Percentiles rank a stretch among this genome's conserved stretches.
Conservation (phyloP, 78 protist genomes). For the Emiliania huxleyi region DNA sequence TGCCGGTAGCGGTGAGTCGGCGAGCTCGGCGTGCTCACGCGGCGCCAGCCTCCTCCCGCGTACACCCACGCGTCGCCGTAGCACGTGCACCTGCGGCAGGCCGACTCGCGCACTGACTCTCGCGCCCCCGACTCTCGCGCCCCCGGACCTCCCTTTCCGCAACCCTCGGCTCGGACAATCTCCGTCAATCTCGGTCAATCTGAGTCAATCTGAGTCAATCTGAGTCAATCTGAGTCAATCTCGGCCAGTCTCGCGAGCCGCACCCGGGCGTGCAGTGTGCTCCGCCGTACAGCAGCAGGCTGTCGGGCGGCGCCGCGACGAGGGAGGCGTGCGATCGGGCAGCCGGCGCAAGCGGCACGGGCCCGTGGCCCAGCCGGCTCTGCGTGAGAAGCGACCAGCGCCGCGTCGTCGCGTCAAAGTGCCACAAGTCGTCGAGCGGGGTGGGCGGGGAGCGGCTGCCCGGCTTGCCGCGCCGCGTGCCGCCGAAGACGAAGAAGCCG, state of each 20-base stretch:
- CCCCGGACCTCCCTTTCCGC: too few relatives aligned
- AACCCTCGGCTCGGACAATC: too few relatives aligned
- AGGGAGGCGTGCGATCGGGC: background rate
- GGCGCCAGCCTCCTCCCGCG: background rate
- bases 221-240: too few relatives aligned
- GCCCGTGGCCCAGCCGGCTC: too few relatives aligned
- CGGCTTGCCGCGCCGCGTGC: background rate
- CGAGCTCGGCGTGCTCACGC: background rate
- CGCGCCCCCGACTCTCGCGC: too few relatives aligned
- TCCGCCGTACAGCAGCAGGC: background rate
- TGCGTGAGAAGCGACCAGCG: background rate
- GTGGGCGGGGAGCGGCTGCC: background rate
- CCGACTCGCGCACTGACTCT: too few relatives aligned
- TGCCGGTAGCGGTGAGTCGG: background rate
- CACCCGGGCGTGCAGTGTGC: background rate
- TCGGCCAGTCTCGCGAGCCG: too few relatives aligned
- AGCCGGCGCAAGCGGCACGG: background rate
- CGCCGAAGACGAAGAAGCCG: background rate
- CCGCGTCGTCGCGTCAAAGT: background rate
- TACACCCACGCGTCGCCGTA: background rate
- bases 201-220: too few relatives aligned
- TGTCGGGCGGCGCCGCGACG: background rate
- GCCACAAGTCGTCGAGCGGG: background rate
- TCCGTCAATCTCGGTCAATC: too few relatives aligned
- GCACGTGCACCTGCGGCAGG: too few relatives aligned